Base-by-base conservation (phyloP, 2,329 filamentous ascomycete species). In the Blastomyces parvus region DNA sequence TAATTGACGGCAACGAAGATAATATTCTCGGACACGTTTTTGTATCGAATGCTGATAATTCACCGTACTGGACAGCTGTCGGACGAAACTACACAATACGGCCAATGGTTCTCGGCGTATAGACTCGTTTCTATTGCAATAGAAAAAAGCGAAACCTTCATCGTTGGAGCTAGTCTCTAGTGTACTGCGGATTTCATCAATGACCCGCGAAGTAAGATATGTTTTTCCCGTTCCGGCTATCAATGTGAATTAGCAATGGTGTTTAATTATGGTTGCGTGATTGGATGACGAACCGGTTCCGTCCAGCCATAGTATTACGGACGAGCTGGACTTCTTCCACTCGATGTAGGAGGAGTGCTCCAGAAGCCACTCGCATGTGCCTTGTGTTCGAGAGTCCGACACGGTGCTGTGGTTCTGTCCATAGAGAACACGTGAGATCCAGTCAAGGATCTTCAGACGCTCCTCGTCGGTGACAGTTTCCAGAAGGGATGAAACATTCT, bases 111-210 rank as follows among this genome's bases (percentile, higher is more conserved):
- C 62, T 48, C 67, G 64, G 9, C 71, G 69, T 6, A 66, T 61
- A 11, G 62, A 59, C 48, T 70, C 70, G 63, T 71, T 71, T 19
- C 71, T 67, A 50, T 73, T 71, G 67, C 72, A 74, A 67, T 75
- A 76, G 64, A 76, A 76, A 63, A 70, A 75, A 17, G 72, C 74
- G 56, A 76, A 66, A 1, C 65, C 67, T 55, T 73, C 70, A 11
- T 70, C 60, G 22, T 66, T 68, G 1, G 62, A 46, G 19, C 42
- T 52, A 36, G 59, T 58, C 27, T 57, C 11, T 14, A 64, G 59
- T 4, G 30, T 55, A 14, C 48, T 19, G 4, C 65, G 62, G 3
- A 74, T 53, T n/a, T 65, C 42, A 59, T 74, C 72, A 27, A 74
- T 67, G 1, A 71, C 69, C 5, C 42, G 66, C 0, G 70, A 70